phyloP scores from a whole-genome alignment of 2,329 filamentous ascomycete genomes.

The Xylaria hypoxylon region DNA sequence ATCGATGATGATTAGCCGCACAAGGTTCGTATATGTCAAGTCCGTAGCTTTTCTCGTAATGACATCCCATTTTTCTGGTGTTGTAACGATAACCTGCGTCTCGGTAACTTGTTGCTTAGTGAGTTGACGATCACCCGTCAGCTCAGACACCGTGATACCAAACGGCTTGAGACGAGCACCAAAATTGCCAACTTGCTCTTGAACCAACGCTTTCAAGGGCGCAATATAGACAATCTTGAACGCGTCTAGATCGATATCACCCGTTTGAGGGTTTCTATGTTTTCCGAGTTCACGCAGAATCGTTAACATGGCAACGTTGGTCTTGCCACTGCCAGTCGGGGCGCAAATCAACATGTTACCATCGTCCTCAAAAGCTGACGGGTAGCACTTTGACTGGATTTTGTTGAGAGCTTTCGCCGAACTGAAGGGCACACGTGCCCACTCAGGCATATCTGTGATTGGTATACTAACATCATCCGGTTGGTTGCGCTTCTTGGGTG shows the following conservation, averaged over 20 bases:
- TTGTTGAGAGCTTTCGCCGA: slow-evolving; percentile 89
- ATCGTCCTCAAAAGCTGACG: slow-evolving; percentile 90
- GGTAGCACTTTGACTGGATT: slow-evolving; percentile 94
- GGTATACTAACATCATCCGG: slow-evolving; percentile 84
- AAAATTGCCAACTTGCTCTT: slow-evolving; percentile 98
- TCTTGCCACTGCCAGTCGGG: slow-evolving; percentile 97
- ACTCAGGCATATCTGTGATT: slow-evolving; percentile 89
- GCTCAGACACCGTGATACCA: slow-evolving; percentile 91
- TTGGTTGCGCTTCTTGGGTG: slow-evolving; percentile 87
- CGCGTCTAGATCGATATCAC: slow-evolving; percentile 93
- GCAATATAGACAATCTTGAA: slow-evolving; percentile 99
- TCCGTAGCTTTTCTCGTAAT: slow-evolving; percentile 98
- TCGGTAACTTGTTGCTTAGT: slow-evolving; percentile 99
- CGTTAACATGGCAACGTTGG: slow-evolving; percentile 96
- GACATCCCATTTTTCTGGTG: slow-evolving; percentile 98
- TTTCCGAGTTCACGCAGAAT: slow-evolving; percentile 98
- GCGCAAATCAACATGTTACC: slow-evolving; percentile 98
- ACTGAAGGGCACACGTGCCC: slow-evolving; percentile 89
- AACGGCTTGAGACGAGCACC: slow-evolving; percentile 90
- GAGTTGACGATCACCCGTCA: slow-evolving; percentile 96
- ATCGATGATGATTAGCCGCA: slow-evolving; percentile 94
- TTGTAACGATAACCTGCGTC: slow-evolving; percentile 97
- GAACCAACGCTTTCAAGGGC: slow-evolving; percentile 92
- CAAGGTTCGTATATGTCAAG: slow-evolving; percentile 96
- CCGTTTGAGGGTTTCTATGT: slow-evolving; percentile 86